phyloP scores from a whole-genome alignment of 1,284 basidiomycete species.

The Mrakiaceae sp. region DNA sequence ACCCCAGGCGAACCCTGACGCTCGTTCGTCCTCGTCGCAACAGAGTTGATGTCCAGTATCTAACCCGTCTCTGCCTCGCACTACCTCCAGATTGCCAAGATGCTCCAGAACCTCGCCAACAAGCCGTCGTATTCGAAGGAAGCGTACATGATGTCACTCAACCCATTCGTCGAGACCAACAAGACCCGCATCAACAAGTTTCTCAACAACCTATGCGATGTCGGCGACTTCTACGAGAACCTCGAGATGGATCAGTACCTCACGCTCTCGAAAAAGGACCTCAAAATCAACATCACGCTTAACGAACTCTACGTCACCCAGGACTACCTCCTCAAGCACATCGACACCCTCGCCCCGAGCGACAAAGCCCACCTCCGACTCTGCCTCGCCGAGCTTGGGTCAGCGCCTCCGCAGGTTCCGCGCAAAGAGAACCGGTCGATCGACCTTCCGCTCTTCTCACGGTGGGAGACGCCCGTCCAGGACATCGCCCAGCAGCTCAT shows the following conservation, averaged over 20 bases:
- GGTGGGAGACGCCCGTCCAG: conserved; percentile 98
- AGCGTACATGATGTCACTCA: conserved; percentile 94
- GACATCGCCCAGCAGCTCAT: conserved; percentile 93
- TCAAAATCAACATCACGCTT: conserved; percentile 96
- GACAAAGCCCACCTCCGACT: conserved; percentile 96
- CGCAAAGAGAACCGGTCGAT: conserved; percentile 94
- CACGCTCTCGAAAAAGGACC: conserved; percentile 97
- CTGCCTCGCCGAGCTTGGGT: conserved; percentile 85
- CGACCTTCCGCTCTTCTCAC: conserved; percentile 84
- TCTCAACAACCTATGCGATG: conserved; percentile 91
- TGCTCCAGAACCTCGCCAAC: conserved; percentile 98
- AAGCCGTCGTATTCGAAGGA: conserved; percentile 98
- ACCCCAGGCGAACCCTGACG: conserved; percentile 88
- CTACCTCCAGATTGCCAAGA: conserved; percentile 77
- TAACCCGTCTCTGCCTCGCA: not conserved
- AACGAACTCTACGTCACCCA: conserved; percentile 99
- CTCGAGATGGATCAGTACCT: conserved; percentile 99
- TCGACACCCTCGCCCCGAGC: conserved; percentile 88
- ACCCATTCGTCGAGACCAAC: conserved; percentile 97
- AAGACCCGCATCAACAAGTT: conserved; percentile 95
- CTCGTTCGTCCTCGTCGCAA: conserved; percentile 45
- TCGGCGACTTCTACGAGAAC: conserved; percentile 98
- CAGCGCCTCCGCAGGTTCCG: conserved; percentile 84
- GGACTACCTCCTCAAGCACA: conserved; percentile 83
- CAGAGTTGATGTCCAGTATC: not conserved